Percentiles rank a stretch among this genome's conserved stretches.
phyloP scores from a whole-genome alignment of 805 yeast genomes.

The Metschnikowia bowlesiae region DNA sequence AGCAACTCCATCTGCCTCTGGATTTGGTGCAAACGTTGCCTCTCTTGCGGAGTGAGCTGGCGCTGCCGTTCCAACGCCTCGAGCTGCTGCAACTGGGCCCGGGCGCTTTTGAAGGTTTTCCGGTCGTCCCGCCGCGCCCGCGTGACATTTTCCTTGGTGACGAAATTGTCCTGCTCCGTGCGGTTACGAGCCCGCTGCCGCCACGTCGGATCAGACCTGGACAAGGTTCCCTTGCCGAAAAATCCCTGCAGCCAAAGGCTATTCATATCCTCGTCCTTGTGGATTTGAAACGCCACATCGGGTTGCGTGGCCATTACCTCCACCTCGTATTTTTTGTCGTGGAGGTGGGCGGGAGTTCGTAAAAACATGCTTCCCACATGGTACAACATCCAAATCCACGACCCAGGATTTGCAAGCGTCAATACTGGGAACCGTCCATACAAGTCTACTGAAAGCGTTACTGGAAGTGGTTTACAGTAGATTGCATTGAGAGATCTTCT shows the following conservation, averaged over 20 bases:
- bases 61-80: conserved; percentile 45
- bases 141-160: conserved; percentile 74
- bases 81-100: conserved; percentile 47
- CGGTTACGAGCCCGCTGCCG: conserved; percentile 46
- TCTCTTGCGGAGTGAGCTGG: conserved; percentile 21
- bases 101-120: conserved; percentile 60
- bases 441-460: conserved; percentile 34
- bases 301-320: conserved; percentile 11
- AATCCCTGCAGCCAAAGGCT: conserved; percentile 81
- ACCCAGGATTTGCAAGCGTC: conserved; percentile 63
- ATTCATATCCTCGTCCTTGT: conserved; percentile 42
- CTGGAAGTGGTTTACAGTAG: conserved; percentile 54
- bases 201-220: conserved; percentile 95
- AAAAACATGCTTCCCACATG: conserved; percentile 22
- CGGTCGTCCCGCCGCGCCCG: conserved; percentile 67
- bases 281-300: conserved; percentile 37
- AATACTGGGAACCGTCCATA: conserved; percentile 48
- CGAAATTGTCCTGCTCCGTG: conserved; percentile 8
- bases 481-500: conserved; percentile 27
- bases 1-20: conserved; percentile 7
- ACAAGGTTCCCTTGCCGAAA: conserved; percentile 87
- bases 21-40: conserved; percentile 17
- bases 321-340: conserved; percentile 19
- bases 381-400: conserved; percentile 49
- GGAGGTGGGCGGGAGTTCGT: conserved; percentile 24